phyloP scores from a whole-genome alignment of 352 stramenopile genomes.

The Phytopythium cucurbitacearum region DNA sequence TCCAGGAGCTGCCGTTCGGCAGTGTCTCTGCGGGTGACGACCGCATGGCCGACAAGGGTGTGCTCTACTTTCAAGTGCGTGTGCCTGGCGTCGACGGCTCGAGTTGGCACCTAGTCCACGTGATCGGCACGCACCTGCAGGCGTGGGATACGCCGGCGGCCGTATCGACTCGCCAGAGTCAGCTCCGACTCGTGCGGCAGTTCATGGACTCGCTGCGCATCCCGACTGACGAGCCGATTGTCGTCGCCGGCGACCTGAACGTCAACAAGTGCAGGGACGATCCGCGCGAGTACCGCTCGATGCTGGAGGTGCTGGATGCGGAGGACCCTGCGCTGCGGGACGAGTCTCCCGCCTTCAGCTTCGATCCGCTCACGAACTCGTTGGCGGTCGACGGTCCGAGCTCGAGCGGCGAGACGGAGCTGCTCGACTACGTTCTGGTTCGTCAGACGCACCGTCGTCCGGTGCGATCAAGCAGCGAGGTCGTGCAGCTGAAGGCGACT shows the following conservation, averaged over 20 bases:
- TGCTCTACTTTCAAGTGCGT: constrained; percentile 54
- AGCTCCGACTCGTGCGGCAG: constrained; percentile 38
- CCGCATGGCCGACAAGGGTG: constrained; percentile 59
- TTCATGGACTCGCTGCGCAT: constrained; percentile 49
- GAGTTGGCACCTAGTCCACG: constrained; percentile 34
- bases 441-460: constrained; percentile 30
- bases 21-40: constrained; percentile 48
- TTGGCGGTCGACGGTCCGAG: constrained; percentile 56
- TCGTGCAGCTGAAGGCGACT: constrained; percentile 57
- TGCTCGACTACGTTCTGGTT: constrained; percentile 61
- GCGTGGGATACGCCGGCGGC: constrained; percentile 55
- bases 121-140: constrained; percentile 65
- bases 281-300: constrained; percentile 33
- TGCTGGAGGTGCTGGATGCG: constrained; percentile 40
- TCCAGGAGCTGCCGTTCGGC: constrained; percentile 58
- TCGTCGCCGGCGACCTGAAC: constrained; percentile 63
- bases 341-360: constrained; percentile 45
- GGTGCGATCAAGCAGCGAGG: constrained; percentile 14
- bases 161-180: constrained; percentile 28
- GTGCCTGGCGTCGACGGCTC: constrained; percentile 4
- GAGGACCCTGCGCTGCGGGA: constrained; percentile 23
- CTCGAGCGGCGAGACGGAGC: constrained; percentile 48
- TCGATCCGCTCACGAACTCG: constrained; percentile 55
- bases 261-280: constrained; percentile 28
- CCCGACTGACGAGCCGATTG: constrained; percentile 35